Evolutionary conservation across 352 stramenopile species (phyloP), one percentile per base, ranked within the genome.

Genomic region (Aphanomyces astaci): DNA sequence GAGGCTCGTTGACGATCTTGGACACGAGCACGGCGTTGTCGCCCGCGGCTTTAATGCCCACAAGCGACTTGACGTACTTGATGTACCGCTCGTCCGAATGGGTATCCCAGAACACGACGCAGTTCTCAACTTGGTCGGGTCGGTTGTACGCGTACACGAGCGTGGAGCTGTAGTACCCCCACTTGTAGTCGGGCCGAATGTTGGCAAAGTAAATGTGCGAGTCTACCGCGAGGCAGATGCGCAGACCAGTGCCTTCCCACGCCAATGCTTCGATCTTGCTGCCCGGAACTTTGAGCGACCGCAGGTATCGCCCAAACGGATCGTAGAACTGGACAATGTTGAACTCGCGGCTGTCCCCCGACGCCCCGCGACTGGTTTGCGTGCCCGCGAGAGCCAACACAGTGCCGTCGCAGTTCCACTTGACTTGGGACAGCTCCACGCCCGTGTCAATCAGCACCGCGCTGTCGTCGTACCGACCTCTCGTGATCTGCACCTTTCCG

Each of bases 121-220:
- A 87, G 64, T 91, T 92, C 71, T 95, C 87, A 11, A 88, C 89
- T 63, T 91, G 83, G 68, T 97, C 90, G 4, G 87, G 72, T 27
- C 86, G 88, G 54, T 92, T 91, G 82, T 96, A 96, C 63, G 90
- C 89, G 74, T 96, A 97, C 17, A 94, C 89, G 51, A 98, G 69
- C n/a, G 89, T 95, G 62, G 91, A 89, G 17, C 77, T 73, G 63
- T 95, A 96, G 63, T 86, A 96, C 13, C 87, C 87, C 90, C 90
- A 98, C 49, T 90, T 91, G 79, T 98, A 97, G 40, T 86, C 83
- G 22, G 85, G 89, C 5, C 94, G 87, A 51, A 98, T 94, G 76
- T 97, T 98, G 36, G 93, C 94, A 76, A 98, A 98, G 80, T 96
- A 98, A 57, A 98, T 97, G 78, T 95, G 92, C 22, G 88, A 92